Percentiles rank a stretch among this genome's conserved stretches.
Evolutionary conservation across 768 basidiomycete genomes (phyloP).

Genomic region (Hemileccinum impolitum): DNA sequence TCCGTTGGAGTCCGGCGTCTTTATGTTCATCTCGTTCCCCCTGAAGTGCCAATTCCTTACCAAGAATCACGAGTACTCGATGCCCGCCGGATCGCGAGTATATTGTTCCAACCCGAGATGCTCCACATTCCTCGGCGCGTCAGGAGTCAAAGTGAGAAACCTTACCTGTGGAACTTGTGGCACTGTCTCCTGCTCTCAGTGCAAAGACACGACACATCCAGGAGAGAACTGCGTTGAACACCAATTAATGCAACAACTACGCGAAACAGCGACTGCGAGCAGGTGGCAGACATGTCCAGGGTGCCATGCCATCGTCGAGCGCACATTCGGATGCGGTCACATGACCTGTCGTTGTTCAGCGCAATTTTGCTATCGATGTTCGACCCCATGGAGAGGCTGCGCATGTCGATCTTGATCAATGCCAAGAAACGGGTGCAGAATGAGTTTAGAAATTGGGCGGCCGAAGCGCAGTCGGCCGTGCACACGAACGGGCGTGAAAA

Average conservation of each 20-base stretch:
- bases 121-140: constrained; percentile 51
- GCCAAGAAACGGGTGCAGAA: constrained; percentile 24
- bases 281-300: constrained; percentile 65
- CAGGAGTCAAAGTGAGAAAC: constrained; percentile 11
- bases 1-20: constrained; percentile 20
- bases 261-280: constrained; percentile 40
- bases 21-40: constrained; percentile 25
- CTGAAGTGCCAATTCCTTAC: constrained; percentile 33
- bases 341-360: constrained; percentile 52
- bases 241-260: constrained; percentile 39
- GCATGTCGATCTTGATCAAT: constrained; percentile 38
- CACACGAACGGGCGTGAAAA: constrained; percentile 35
- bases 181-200: constrained; percentile 41
- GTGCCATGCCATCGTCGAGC: constrained; percentile 55
- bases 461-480: constrained; percentile 11
- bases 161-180: constrained; percentile 41
- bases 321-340: constrained; percentile 57
- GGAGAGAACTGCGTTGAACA: constrained; percentile 41
- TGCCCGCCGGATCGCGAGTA: constrained; percentile 39
- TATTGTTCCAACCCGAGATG: constrained; percentile 51
- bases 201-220: constrained; percentile 47
- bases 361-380: constrained; percentile 67
- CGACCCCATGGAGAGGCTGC: constrained; percentile 60
- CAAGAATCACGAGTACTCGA: constrained; percentile 47
- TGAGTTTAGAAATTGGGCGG: constrained; percentile 17